Conservation (phyloP, 345 rosid genomes). For the Lepidium sativum region DNA sequence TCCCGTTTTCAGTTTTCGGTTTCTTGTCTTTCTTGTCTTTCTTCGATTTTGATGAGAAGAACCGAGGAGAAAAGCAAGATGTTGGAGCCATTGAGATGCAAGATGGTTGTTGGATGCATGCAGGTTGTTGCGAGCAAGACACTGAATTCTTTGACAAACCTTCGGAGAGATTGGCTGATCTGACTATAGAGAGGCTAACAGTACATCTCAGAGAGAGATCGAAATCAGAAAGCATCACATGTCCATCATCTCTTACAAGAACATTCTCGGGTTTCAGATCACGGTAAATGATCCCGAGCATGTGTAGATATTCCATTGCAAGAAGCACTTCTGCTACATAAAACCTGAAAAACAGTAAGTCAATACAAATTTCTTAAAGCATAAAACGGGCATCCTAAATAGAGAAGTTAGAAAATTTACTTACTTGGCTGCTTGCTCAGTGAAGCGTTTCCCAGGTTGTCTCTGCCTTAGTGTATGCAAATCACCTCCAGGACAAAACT, state of each 20-base stretch:
- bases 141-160: slow-evolving; percentile 41
- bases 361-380: background rate
- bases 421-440: slow-evolving; percentile 81
- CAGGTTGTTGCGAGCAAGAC: slow-evolving; percentile 45
- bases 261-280: slow-evolving; percentile 87
- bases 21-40: slow-evolving; percentile 45
- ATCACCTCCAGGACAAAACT: slow-evolving; percentile 87
- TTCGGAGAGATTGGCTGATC: slow-evolving; percentile 37
- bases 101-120: slow-evolving; percentile 57
- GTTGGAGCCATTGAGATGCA: slow-evolving; percentile 50
- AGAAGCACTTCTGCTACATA: slow-evolving; percentile 79
- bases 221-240: slow-evolving; percentile 84
- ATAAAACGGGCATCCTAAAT: background rate
- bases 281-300: slow-evolving; percentile 81
- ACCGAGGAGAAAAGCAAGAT: slow-evolving; percentile 50
- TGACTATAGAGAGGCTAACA: slow-evolving; percentile 50
- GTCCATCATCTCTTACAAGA: slow-evolving; percentile 86
- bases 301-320: slow-evolving; percentile 78
- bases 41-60: slow-evolving; percentile 50
- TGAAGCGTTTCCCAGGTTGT: slow-evolving; percentile 73
- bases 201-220: slow-evolving; percentile 74
- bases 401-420: background rate
- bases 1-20: slow-evolving; percentile 39
- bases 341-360: slow-evolving; percentile 41
- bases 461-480: slow-evolving; percentile 75